These are phyloP conservation scores for Rhynchosporium agropyri DNA, from an alignment of 2,329 filamentous ascomycete genomes.

Conservation along the genomic window DNA sequence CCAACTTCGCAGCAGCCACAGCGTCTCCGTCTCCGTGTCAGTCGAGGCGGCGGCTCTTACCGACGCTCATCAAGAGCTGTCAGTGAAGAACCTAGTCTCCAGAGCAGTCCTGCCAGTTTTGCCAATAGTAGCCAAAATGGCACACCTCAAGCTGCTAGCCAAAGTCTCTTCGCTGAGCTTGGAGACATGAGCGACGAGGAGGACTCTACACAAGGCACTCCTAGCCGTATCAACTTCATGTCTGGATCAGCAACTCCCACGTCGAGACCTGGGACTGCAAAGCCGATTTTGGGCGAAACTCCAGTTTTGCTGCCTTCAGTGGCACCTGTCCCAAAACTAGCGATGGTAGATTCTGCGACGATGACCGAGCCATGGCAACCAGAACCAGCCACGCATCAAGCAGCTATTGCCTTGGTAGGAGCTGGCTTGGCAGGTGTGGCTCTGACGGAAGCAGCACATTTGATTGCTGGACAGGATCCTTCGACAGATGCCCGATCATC, in stretches of 20 bases:
- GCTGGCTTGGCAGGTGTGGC: slow-evolving; percentile 30
- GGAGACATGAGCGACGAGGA: slow-evolving; percentile 80
- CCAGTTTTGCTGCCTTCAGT: slow-evolving; percentile 50
- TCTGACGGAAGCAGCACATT: slow-evolving; percentile 12
- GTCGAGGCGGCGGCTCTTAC: slow-evolving; percentile 55
- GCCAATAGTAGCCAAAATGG: slow-evolving; percentile 51
- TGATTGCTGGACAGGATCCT: not conserved
- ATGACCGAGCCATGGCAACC: slow-evolving; percentile 62
- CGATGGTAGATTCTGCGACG: slow-evolving; percentile 61
- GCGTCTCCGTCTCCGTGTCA: slow-evolving; percentile 72
- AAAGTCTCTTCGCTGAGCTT: slow-evolving; percentile 90
- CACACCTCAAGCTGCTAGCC: slow-evolving; percentile 57
- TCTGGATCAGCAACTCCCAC: slow-evolving; percentile 49
- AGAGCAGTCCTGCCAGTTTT: slow-evolving; percentile 62
- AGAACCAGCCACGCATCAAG: slow-evolving; percentile 31
- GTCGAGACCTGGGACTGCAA: slow-evolving; percentile 39
- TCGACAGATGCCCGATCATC: not conserved
- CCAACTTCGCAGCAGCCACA: slow-evolving; percentile 63
- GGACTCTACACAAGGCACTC: slow-evolving; percentile 58
- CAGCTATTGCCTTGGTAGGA: slow-evolving; percentile 30
- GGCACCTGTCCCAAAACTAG: slow-evolving; percentile 53
- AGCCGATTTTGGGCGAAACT: slow-evolving; percentile 32
- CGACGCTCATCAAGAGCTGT: slow-evolving; percentile 60
- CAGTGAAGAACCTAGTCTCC: slow-evolving; percentile 60
- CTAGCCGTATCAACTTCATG: slow-evolving; percentile 51